Evolutionary conservation across 305 asterid genomes (phyloP).

Genomic region (Fraxinus nigra): DNA sequence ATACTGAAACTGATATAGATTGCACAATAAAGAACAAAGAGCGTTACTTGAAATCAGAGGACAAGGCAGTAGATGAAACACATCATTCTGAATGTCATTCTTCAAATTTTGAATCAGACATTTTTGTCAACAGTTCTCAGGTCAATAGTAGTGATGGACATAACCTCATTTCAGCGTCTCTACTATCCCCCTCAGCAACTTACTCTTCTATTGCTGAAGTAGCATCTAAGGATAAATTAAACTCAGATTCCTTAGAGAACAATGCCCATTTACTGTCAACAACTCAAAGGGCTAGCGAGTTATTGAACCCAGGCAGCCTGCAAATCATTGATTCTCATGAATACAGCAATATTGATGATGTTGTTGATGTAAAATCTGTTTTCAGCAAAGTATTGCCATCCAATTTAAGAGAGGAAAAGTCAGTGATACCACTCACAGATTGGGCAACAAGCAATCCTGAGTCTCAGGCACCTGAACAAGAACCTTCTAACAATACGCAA

Average conservation of each 20-base stretch:
- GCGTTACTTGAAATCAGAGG: constrained; percentile 23
- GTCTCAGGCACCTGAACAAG: constrained; percentile 46
- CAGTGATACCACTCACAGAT: constrained; percentile 27
- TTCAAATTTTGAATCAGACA: constrained; percentile 17
- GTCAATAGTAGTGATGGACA: constrained; percentile 11
- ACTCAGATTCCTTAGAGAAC: constrained; percentile 18
- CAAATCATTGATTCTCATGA: constrained; percentile 18
- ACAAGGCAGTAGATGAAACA: constrained; percentile 22
- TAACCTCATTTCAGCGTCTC: constrained; percentile 8
- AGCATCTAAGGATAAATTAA: constrained; percentile 4
- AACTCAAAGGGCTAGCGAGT: constrained; percentile 21
- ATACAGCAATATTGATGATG: constrained; percentile 15
- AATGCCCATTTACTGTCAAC: constrained; percentile 21
- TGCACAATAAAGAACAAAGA: constrained; percentile 32
- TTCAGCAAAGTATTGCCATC: constrained; percentile 28
- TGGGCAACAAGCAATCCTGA: constrained; percentile 36
- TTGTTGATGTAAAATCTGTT: constrained; percentile 34
- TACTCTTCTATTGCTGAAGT: constrained; percentile 19
- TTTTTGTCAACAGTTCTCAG: constrained; percentile 11
- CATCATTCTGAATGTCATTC: constrained; percentile 11
- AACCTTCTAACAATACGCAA: constrained; percentile 42
- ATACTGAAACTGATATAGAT: constrained; percentile 42
- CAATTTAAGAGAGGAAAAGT: constrained; percentile 24
- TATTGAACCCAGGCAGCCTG: constrained; percentile 13
- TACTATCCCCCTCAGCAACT: constrained; percentile 19